These are phyloP conservation scores for Xerocomus minutiporus DNA, from an alignment of 1,284 basidiomycete genomes.

Conservation along the genomic window DNA sequence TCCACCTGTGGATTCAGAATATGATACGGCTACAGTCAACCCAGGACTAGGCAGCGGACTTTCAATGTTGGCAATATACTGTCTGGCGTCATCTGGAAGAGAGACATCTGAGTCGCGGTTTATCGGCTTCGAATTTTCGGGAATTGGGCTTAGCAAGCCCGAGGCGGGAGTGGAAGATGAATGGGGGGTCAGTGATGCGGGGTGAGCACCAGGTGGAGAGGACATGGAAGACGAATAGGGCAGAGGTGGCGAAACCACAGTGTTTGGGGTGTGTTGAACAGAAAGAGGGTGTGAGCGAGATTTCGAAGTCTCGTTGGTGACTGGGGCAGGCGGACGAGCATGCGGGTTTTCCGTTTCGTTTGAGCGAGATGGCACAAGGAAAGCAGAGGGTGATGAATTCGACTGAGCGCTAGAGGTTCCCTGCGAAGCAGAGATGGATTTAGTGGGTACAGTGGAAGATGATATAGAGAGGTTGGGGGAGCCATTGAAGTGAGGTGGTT, in stretches of 20 bases:
- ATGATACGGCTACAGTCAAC: not conserved
- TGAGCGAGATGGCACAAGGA: slow-evolving; percentile 23
- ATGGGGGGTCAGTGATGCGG: slow-evolving; percentile 20
- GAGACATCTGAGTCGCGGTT: slow-evolving; percentile 60
- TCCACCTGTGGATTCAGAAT: not conserved
- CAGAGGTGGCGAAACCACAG: slow-evolving; percentile 2
- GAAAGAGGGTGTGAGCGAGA: slow-evolving; percentile 8
- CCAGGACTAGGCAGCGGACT: slow-evolving; percentile 54
- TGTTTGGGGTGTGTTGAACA: slow-evolving; percentile 5
- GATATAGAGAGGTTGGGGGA: slow-evolving; percentile 21
- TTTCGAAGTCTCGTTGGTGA: not conserved
- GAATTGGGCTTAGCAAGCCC: slow-evolving; percentile 25
- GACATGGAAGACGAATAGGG: not conserved
- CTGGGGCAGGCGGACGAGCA: slow-evolving; percentile 2
- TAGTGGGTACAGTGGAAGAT: slow-evolving; percentile 43
- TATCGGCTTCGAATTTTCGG: slow-evolving; percentile 27
- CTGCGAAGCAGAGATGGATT: slow-evolving; percentile 34
- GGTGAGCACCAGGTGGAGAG: slow-evolving; percentile 7
- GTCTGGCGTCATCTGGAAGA: slow-evolving; percentile 68
- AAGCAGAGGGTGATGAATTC: slow-evolving; percentile 5
- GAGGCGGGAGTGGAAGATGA: slow-evolving; percentile 24
- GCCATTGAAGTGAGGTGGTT: slow-evolving; percentile 21
- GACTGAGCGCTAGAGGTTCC: slow-evolving; percentile 22
- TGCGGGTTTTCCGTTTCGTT: slow-evolving; percentile 12
- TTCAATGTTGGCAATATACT: slow-evolving; percentile 67